Base-by-base conservation (phyloP, 148 eudicot species). In the Cornus kousa region DNA sequence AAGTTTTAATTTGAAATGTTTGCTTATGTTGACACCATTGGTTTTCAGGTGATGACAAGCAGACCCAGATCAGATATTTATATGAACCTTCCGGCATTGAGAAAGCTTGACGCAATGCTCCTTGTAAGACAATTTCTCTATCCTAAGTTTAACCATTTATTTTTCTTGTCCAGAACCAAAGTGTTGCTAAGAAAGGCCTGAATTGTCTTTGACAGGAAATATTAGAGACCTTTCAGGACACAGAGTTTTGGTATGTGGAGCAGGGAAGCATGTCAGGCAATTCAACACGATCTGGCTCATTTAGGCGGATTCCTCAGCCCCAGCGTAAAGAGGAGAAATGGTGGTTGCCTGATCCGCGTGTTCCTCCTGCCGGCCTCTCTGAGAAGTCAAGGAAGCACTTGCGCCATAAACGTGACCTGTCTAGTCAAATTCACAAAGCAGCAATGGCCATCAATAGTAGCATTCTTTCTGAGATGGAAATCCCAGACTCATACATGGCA, bases 321-420 rank as follows among this genome's bases (percentile, higher is more conserved):
- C 88, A 85, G 59, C 75, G 98, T 19, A 86, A 86, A 75, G 98
- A 91, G 48, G 98, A 97, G 78, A 97, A 94, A 70, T 97, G 99
- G 99, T 97, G 99, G 99, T 72, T 97, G 59, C 99, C 98, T 0
- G 85, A 94, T 69, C 98, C 98, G 53, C 89, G 97, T 72, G 91
- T 97, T 20, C 89, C 96, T 13, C 68, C 90, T 0, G 89, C 82
- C 5, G 99, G 99, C 43, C 90, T 97, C 76, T 87, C 97, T 5
- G 99, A 94, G 22, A 78, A 78, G 37, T 78, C 86, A 4, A 86
- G 82, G 80, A 94, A 94, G 82, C 88, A 97, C 68, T 75, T 97
- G 81, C 64, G 85, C 77, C 88, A 91, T 78, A 91, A 94, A 70
- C 90, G 93, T 0, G 94, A 94, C 80, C 89, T 92, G 9, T 91